Conservation (phyloP, 2,329 filamentous ascomycete species). For the Seiridium unicorne region DNA sequence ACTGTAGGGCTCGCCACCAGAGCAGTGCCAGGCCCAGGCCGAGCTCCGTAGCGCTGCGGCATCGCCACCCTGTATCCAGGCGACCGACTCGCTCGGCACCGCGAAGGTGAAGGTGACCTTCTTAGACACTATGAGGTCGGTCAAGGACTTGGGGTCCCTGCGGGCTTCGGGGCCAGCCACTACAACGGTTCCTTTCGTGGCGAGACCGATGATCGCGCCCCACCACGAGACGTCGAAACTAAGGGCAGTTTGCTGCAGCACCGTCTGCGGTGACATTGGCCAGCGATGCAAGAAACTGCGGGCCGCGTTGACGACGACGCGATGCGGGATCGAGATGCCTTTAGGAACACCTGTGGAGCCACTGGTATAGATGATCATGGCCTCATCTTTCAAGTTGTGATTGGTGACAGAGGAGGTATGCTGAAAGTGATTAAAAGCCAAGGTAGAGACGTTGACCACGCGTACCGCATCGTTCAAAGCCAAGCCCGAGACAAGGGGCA, state of each 20-base stretch:
- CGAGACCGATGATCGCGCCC: slow-evolving; percentile 28
- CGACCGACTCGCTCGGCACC: no score
- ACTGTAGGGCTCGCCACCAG: no score
- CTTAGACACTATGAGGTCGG: no score
- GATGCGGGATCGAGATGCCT: slow-evolving; percentile 23
- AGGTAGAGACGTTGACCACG: not conserved
- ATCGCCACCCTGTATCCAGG: no score
- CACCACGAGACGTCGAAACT: slow-evolving; percentile 30
- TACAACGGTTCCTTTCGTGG: slow-evolving; percentile 26
- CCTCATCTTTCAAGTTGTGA: no score
- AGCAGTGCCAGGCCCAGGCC: no score
- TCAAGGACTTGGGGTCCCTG: not conserved
- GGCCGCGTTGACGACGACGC: slow-evolving; percentile 1
- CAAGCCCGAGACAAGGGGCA: no score
- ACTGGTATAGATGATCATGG: slow-evolving; percentile 14
- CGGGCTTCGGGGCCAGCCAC: slow-evolving; percentile 17
- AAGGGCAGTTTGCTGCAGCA: slow-evolving; percentile 33
- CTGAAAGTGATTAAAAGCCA: not conserved
- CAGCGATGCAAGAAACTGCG: not conserved
- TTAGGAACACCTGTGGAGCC: slow-evolving; percentile 26
- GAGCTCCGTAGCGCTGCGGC: no score
- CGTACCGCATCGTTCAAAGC: no score
- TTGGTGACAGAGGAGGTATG: slow-evolving; percentile 12
- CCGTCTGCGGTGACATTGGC: not conserved
- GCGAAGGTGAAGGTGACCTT: no score